Evolutionary conservation across 2,329 filamentous ascomycete genomes (phyloP), one percentile per base, ranked within the genome.

Genomic region (Fusarium tuaranense): DNA sequence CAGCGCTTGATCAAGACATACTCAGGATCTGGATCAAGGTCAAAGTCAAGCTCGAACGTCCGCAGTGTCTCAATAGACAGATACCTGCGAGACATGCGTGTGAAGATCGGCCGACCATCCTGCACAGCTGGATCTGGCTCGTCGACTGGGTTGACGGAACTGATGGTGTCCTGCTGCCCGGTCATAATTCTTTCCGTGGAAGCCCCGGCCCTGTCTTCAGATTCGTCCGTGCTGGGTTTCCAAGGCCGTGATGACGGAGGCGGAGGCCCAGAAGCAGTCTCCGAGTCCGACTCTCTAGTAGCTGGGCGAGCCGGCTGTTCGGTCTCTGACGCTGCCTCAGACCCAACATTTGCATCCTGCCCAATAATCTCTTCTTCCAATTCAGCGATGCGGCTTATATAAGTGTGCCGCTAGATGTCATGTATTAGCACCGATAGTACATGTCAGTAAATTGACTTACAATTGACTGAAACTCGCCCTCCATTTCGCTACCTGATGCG

Each of bases 251-350:
- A n/a, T 39, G 18, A 39, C 4, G 38, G 18, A 41, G 38, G 3
- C 2, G 5, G 18, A 6, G 4, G 18, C 5, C 2, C 2, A 3
- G 18, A 41, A 41, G 18, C 5, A 3, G 18, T 6, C 9, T 3
- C 4, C 9, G 18, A 10, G 4, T 41, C 5, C 7, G 38, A 41
- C 1, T 10, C 8, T n/a, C 38, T 41, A 2, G 18, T 3, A 41
- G n/a, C 4, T 41, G 18, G 38, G 16, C 18, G 38, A 41, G 38
- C 18, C 5, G 38, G 9, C 18, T n/a, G 18, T 41, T 41, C 4
- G 3, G 38, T n/a, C 18, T 6, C 38, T 41, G 18, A 39, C 4
- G 38, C 38, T 39, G 38, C 38, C 38, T 39, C 5, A n/a, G 8
- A 2, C 18, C 9, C 38, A n/a, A 39, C 38, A n/a, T 18, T 10